Conservation (phyloP, 2,329 filamentous ascomycete genomes). For the Ceratocystis cacaofunesta region DNA sequence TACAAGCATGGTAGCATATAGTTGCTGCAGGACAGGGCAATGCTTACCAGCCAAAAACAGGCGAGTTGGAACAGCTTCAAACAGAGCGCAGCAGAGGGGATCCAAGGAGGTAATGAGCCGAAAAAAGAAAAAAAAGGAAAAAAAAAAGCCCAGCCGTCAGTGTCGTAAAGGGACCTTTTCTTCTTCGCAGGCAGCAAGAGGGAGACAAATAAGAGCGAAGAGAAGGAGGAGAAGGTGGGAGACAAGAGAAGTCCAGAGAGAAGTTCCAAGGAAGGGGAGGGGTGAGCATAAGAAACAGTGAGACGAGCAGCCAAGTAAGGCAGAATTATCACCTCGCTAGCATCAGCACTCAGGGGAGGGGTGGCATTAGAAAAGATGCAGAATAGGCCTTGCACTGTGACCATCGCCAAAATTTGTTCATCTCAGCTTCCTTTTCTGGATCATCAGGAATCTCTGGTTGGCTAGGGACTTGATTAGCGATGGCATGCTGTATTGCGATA, state of each 20-base stretch:
- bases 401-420: not conserved
- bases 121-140: not conserved
- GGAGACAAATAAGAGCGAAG: not conserved
- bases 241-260: not conserved
- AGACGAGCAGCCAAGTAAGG: not conserved
- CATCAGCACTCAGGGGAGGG: not conserved
- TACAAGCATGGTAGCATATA: not conserved
- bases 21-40: not conserved
- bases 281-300: not conserved
- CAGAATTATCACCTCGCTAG: not conserved
- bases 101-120: not conserved
- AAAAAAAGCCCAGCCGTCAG: not conserved
- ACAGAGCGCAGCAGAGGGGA: not conserved
- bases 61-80: not conserved
- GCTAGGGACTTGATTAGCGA: not conserved
- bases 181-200: too few species aligned
- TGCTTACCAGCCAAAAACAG: not conserved
- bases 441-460: not conserved
- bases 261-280: not conserved
- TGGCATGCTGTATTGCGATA: not conserved
- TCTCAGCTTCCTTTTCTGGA: constrained; percentile 3
- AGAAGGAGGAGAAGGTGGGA: not conserved
- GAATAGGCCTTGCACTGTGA: not conserved
- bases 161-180: too few species aligned
- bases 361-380: not conserved